phyloP scores from a whole-genome alignment of 1,284 basidiomycete species.

The Cutaneotrichosporon mucoides region DNA sequence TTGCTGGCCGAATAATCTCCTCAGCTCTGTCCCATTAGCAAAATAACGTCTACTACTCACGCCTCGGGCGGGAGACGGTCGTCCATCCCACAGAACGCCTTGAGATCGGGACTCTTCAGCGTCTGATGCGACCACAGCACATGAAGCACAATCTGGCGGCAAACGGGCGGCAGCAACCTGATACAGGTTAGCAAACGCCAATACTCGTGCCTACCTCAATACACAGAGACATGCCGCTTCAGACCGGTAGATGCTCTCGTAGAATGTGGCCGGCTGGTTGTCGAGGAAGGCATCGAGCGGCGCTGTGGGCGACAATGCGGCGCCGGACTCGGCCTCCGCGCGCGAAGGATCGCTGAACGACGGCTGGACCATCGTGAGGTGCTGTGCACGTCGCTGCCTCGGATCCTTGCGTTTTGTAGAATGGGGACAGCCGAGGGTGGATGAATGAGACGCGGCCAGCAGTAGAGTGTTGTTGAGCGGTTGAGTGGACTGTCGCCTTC shows the following conservation, averaged over 20 bases:
- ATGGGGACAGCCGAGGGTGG: no score
- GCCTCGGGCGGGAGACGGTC: slow-evolving; percentile 20
- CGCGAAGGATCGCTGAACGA: slow-evolving; percentile 32
- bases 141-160: slow-evolving; percentile 87
- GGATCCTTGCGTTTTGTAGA: no score
- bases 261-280: slow-evolving; percentile 74
- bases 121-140: slow-evolving; percentile 84
- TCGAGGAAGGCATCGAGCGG: slow-evolving; percentile 67
- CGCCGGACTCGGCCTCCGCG: slow-evolving; percentile 2
- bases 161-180: slow-evolving; percentile 78
- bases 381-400: no score
- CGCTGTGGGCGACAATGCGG: slow-evolving; percentile 32
- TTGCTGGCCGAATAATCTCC: slow-evolving; percentile 62
- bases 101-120: slow-evolving; percentile 65
- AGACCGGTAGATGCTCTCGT: slow-evolving; percentile 77
- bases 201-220: slow-evolving; percentile 61
- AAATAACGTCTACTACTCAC: slow-evolving; percentile 16
- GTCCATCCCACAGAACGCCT: slow-evolving; percentile 72
- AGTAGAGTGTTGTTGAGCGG: no score
- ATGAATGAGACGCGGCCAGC: no score
- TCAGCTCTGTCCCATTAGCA: slow-evolving; percentile 57
- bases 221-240: slow-evolving; percentile 92
- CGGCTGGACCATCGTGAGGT: slow-evolving; percentile 34
- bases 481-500: no score
- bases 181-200: background rate